These are phyloP conservation scores for Colletotrichum eleusines DNA, from an alignment of 2,329 filamentous ascomycete genomes.

Conservation along the genomic window DNA sequence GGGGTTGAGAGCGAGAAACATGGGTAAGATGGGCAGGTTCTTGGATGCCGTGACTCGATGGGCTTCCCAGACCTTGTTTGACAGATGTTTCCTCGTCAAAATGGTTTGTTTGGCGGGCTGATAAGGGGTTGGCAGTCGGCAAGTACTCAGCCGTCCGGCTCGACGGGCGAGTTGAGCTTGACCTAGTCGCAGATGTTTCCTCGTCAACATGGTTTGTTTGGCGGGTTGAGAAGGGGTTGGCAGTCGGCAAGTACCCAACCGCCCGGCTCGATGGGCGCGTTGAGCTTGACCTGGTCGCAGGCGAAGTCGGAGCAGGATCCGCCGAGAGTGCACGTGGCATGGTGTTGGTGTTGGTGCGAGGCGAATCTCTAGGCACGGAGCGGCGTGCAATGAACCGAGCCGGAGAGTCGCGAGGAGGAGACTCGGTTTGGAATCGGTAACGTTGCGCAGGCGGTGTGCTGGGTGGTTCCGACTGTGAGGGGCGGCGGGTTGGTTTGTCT, in stretches of 20 bases:
- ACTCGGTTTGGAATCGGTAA: not conserved
- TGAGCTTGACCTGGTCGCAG: constrained; percentile 2
- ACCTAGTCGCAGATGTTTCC: not conserved
- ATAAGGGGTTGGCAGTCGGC: no score
- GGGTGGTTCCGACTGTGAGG: constrained; percentile 6
- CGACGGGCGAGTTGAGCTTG: constrained; percentile 3
- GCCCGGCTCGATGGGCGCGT: not conserved
- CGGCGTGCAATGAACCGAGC: not conserved
- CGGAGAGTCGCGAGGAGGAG: not conserved
- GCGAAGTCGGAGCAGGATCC: not conserved
- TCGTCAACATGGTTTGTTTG: not conserved
- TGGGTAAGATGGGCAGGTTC: not conserved
- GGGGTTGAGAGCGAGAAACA: not conserved
- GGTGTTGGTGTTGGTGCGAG: not conserved
- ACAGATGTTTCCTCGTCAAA: not conserved
- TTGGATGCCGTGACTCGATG: not conserved
- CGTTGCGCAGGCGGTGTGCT: constrained; percentile 14
- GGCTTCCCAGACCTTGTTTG: not conserved
- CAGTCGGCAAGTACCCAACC: not conserved
- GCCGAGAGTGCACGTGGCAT: not conserved
- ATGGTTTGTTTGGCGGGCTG: not conserved
- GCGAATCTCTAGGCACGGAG: not conserved
- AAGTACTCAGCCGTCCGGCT: not conserved
- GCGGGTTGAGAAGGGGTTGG: not conserved
- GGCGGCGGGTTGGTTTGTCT: not conserved